Base-by-base conservation (phyloP, 768 basidiomycete genomes). In the Daedaleopsis nitida region DNA sequence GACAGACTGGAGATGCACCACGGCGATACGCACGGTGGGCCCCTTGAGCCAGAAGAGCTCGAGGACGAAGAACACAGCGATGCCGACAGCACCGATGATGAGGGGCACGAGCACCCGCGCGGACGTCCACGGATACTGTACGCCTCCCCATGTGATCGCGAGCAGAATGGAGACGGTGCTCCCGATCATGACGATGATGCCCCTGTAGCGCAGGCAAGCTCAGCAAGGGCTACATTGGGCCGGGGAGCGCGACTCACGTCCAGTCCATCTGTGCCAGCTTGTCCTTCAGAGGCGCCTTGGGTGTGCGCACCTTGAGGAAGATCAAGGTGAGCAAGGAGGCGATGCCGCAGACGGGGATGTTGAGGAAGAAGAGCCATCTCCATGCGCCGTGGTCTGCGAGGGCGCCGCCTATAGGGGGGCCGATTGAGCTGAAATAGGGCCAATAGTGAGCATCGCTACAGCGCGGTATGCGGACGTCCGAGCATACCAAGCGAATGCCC, bases 231-330 rank as follows among this genome's bases (percentile, higher is more conserved):
- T 21, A 43, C 23, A 14, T 7, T 32, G 27, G 7, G 53, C 52
- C 23, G 55, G 60, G 52, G 0, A 19, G 16, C 68, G 23, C 4
- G 10, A 67, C 77, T 59, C 55, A 76, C 75, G 69, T 65, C 74
- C 75, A 77, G 54, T 78, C 77, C 38, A 78, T 71, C 3, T 70
- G 54, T 1, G 58, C 50, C 10, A 78, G 51, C 55, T 76, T 77
- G 9, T 65, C 60, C 3, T 56, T 37, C 2, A 73, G 27, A 2
- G 69, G 64, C 3, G 66, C 69, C 24, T 65, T 55, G 2, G 77
- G 77, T 0, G 64, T 65, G 3, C 60, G 62, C 4, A 65, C 53
- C 7, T 38, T 23, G 23, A 62, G 32, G 54, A 65, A 65, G n/a
- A 56, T 12, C 14, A 39, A 12, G 1, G 43, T 54, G 13, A 62